Evolutionary conservation across 805 yeast genomes (phyloP), one percentile per base, ranked within the genome.

Genomic region (Kodamaea sagamina): DNA sequence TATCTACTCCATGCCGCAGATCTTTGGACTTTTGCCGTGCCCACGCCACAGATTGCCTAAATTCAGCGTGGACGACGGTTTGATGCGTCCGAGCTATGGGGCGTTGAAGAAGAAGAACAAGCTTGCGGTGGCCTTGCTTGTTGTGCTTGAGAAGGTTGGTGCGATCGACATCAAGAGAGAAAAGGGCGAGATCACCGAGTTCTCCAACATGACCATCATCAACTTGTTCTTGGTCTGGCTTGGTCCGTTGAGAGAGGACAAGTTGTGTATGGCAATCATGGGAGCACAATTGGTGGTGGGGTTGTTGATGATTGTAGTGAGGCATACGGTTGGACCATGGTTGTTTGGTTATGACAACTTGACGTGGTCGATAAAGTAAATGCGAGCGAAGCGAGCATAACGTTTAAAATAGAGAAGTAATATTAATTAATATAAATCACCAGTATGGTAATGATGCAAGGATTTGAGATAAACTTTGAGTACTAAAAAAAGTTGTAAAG

Each of bases 21-120:
- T 93, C 49, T 85, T 92, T 65, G 80, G 84, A 28, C 52, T 93
- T 1, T 83, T 93, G 13, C 95, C 93, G 3, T 93, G 98, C 58
- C 99, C 99, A 17, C 78, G 99, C 53, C 99, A 93, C 63, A 75
- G 99, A 56, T 59, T 93, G 59, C 99, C 99, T 1, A 75, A 71
- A 49, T 86, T 86, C 57, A 81, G 87, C 54, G 68, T 67, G 9
- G 63, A 72, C 11, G 83, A 86, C 47, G 89, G 92, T 1, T 65
- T 84, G 36, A 71, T 93, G 74, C 80, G 87, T 57, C 89, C 95
- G 15, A 68, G 74, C 46, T 68, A 50, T 44, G 75, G 68, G 3
- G 66, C 61, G 21, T 42, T 70, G 36, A 53, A 49, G 6, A 50
- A 68, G 4, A 58, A 68, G 21, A 62, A 53, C 18, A 51, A 57